Evolutionary conservation across 1,284 basidiomycete genomes (phyloP).

Genomic region (Malassezia globosa): DNA sequence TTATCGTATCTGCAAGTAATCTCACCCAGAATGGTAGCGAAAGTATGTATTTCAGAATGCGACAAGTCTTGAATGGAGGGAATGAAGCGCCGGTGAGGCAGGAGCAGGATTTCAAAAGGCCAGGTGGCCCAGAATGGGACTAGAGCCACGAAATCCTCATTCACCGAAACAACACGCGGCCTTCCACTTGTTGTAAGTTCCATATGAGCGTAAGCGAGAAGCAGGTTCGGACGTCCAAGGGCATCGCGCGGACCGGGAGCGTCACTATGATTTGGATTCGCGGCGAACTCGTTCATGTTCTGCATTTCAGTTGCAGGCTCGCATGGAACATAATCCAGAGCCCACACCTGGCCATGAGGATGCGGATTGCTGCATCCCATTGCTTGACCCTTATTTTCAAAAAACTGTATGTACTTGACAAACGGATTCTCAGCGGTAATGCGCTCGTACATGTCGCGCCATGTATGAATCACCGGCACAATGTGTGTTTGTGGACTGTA

Average conservation of each 20-base stretch:
- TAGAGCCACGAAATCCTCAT: conserved; percentile 70
- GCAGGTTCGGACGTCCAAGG: conserved; percentile 59
- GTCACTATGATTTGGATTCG: conserved; percentile 19
- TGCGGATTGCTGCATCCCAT: conserved; percentile 97
- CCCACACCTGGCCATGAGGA: conserved; percentile 88
- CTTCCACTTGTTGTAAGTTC: conserved; percentile 55
- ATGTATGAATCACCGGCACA: conserved; percentile 61
- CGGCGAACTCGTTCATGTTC: conserved; percentile 28
- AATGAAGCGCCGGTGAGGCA: conserved; percentile 29
- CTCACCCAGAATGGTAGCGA: conserved; percentile 50
- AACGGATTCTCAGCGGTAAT: conserved; percentile 40
- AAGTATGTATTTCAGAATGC: conserved; percentile 18
- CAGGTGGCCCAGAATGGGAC: conserved; percentile 95
- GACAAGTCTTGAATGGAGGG: conserved; percentile 27
- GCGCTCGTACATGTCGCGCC: conserved; percentile 51
- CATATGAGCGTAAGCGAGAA: conserved; percentile 71
- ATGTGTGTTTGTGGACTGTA: conserved; percentile 54
- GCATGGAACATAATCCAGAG: conserved; percentile 47
- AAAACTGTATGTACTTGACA: conserved; percentile 46
- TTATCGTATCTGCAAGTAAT: conserved; percentile 41
- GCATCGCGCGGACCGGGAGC: conserved; percentile 53
- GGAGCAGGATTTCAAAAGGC: conserved; percentile 72
- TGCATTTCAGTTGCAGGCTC: conserved; percentile 34
- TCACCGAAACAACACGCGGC: conserved; percentile 58
- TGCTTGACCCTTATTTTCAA: conserved; percentile 81